Conservation (phyloP, 495 filamentous ascomycete genomes). For the Lindgomyces ingoldianus region DNA sequence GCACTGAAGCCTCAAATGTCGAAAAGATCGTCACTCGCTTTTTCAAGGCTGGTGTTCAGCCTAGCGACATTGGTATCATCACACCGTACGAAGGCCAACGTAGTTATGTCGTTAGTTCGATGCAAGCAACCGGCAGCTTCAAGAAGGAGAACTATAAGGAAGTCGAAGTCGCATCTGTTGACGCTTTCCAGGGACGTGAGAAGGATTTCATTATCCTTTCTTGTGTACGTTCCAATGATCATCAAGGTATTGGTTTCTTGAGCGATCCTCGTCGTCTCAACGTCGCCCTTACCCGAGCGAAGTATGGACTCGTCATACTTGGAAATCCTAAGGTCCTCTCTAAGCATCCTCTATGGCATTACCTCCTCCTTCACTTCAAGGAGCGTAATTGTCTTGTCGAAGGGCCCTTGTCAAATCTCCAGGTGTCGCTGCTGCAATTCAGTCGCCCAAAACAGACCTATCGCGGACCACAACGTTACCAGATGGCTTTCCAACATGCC, state of each 20-base stretch:
- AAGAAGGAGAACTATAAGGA: conserved; percentile 99
- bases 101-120: conserved; percentile 97
- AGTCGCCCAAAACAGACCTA: conserved; percentile 89
- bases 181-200: conserved; percentile 98
- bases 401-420: conserved; percentile 92
- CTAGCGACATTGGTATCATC: conserved; percentile 91
- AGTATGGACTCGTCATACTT: conserved; percentile 92
- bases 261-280: conserved; percentile 98
- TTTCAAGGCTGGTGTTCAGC: conserved; percentile 98
- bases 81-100: conserved; percentile 98
- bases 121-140: conserved; percentile 95
- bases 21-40: conserved; percentile 98
- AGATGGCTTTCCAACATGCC: conserved; percentile 75
- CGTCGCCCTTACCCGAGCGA: conserved; percentile 95
- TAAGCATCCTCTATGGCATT: conserved; percentile 98
- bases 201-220: conserved; percentile 99
- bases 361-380: conserved; percentile 95
- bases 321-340: conserved; percentile 97
- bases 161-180: conserved; percentile 96
- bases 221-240: conserved; percentile 97
- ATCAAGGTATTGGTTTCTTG: conserved; percentile 98
- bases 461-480: conserved; percentile 85
- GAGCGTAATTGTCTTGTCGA: conserved; percentile 95
- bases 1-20: conserved; percentile 94
- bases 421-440: conserved; percentile 93